Conservation (phyloP, 2,329 filamentous ascomycete species). For the Trichoderma semiorbis region DNA sequence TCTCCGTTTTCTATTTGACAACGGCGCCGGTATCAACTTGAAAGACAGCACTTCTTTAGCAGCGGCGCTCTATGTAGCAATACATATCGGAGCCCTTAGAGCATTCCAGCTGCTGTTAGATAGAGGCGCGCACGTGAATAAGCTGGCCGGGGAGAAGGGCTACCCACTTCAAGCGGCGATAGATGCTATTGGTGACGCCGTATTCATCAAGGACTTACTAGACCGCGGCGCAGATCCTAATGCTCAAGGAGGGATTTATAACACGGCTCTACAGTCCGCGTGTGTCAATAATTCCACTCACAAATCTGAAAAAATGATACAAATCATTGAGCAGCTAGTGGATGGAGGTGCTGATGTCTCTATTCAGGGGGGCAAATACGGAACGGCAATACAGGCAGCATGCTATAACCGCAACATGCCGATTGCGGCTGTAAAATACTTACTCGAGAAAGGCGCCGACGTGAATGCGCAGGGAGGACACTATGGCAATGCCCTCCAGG, state of each 20-base stretch:
- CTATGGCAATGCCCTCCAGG: not conserved
- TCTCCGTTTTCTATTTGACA: not conserved
- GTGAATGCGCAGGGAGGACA: not conserved
- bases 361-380: not conserved
- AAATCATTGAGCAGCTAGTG: not conserved
- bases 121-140: not conserved
- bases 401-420: not conserved
- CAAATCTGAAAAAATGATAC: too few relatives aligned
- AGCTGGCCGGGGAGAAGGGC: not conserved
- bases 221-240: not conserved
- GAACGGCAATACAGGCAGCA: not conserved
- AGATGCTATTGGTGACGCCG: rapidly evolving
- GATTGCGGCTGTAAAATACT: not conserved
- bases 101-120: not conserved
- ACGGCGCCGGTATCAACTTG: not conserved
- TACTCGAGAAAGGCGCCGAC: not conserved
- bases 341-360: not conserved
- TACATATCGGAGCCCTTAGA: too few relatives aligned
- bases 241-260: not conserved
- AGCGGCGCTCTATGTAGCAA: not conserved
- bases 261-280: not conserved
- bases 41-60: not conserved
- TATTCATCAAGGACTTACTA: not conserved
- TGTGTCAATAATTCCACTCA: not conserved
- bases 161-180: not conserved